Evolutionary conservation across 345 rosid species (phyloP).

Genomic region (Excoecaria cochinchinensis): DNA sequence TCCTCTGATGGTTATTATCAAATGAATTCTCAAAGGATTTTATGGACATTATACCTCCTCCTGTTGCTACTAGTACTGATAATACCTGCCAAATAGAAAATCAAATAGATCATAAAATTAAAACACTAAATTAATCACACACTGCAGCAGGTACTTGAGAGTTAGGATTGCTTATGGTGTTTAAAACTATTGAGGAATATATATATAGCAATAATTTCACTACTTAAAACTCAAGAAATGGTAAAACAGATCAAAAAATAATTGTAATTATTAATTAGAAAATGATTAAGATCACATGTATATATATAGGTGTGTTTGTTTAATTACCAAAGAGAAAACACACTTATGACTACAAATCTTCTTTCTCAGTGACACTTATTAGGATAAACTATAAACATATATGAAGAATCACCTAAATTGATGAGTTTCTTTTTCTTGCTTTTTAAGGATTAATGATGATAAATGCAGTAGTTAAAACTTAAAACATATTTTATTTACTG

Average conservation of each 20-base stretch:
- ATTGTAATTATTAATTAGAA: not conserved
- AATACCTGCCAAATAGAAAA: conserved; percentile 35
- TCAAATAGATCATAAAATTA: not conserved
- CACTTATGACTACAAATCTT: conserved; percentile 2
- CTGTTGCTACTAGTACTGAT: conserved; percentile 46
- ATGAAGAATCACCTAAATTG: not conserved
- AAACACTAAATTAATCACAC: not conserved
- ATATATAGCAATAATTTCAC: not conserved
- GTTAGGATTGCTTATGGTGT: not conserved
- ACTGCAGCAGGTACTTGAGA: not conserved
- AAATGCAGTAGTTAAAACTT: not conserved
- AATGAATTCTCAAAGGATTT: conserved; percentile 60
- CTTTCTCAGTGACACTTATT: not conserved
- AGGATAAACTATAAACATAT: not conserved
- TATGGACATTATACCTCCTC: conserved; percentile 59
- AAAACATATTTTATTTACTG: not conserved
- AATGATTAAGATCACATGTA: conserved; percentile 16
- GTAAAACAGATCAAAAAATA: not conserved
- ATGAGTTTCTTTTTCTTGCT: conserved; percentile 12
- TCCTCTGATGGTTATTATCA: conserved; percentile 57
- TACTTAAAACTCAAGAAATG: not conserved
- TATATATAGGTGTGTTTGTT: not conserved
- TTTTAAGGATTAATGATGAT: conserved; percentile 15
- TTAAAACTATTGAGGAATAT: not conserved
- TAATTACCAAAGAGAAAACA: not conserved